Conservation (phyloP, 768 basidiomycete species). For the Mycena haematopus region DNA sequence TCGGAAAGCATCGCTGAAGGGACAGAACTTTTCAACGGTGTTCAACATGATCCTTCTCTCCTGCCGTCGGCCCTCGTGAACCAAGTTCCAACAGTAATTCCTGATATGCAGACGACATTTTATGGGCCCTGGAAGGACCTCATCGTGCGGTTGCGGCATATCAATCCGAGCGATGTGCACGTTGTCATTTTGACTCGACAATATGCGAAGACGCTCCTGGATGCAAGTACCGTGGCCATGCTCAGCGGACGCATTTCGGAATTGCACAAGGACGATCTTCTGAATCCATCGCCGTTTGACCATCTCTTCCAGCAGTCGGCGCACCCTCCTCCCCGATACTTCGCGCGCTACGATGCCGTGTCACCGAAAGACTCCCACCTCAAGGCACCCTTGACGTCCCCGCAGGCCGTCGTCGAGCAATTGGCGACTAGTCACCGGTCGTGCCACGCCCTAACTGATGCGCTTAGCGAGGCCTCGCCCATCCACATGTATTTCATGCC, state of each 20-base stretch:
- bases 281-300: constrained; percentile 19
- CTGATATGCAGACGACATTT: constrained; percentile 3
- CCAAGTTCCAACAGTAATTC: constrained; percentile 10
- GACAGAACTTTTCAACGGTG: constrained; percentile 17
- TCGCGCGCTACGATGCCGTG: constrained; percentile 17
- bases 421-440: constrained; percentile 16
- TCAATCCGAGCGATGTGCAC: constrained; percentile 1
- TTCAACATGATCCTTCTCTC: constrained; percentile 12
- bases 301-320: constrained; percentile 17
- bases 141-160: constrained; percentile 18
- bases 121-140: constrained; percentile 20
- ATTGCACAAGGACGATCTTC: constrained; percentile 14
- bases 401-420: constrained; percentile 1
- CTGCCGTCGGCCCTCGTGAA: constrained; percentile 9
- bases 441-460: background rate
- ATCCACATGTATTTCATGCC: constrained; percentile 1
- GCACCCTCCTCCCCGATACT: constrained; percentile 5
- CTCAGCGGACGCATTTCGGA: constrained; percentile 18
- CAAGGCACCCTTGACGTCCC: constrained; percentile 5
- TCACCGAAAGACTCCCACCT: constrained; percentile 25
- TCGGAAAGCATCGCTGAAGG: constrained; percentile 14
- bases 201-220: constrained; percentile 18
- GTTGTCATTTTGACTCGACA: constrained; percentile 14
- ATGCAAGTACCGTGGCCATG: constrained; percentile 19
- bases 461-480: background rate